Evolutionary conservation across 2,329 filamentous ascomycete genomes (phyloP).

Genomic region (Raffaelea ambrosiae): DNA sequence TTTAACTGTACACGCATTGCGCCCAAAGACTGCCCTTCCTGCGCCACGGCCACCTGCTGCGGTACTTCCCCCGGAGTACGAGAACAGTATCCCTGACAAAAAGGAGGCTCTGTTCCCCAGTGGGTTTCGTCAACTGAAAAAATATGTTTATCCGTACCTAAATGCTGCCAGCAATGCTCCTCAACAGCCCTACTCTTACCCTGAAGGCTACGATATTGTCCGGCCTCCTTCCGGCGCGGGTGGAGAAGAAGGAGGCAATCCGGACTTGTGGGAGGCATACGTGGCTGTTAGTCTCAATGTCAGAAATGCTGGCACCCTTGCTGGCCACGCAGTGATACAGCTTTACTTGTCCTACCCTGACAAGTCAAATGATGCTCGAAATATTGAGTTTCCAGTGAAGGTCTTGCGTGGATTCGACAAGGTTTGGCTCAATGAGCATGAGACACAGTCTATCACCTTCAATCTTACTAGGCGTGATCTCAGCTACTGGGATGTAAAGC

Average conservation of each 20-base stretch:
- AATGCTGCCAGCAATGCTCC: slow-evolving; percentile 35
- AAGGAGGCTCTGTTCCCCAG: slow-evolving; percentile 51
- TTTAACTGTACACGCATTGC: slow-evolving; percentile 35
- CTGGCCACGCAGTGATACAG: slow-evolving; percentile 37
- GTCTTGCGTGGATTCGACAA: slow-evolving; percentile 71
- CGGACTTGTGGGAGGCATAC: slow-evolving; percentile 52
- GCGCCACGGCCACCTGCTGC: slow-evolving; percentile 30
- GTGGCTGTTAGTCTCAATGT: slow-evolving; percentile 41
- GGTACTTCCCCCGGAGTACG: slow-evolving; percentile 43
- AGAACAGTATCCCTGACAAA: slow-evolving; percentile 43
- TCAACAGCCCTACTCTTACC: slow-evolving; percentile 36
- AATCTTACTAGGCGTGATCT: slow-evolving; percentile 42
- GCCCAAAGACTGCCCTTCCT: slow-evolving; percentile 35
- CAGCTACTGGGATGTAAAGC: slow-evolving; percentile 41
- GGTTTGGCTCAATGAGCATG: slow-evolving; percentile 43
- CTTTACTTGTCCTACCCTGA: slow-evolving; percentile 37
- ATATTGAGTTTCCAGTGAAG: slow-evolving; percentile 26
- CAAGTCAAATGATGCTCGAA: slow-evolving; percentile 3
- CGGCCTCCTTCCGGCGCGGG: slow-evolving; percentile 54
- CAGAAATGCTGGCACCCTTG: slow-evolving; percentile 40
- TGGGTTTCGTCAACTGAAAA: slow-evolving; percentile 49
- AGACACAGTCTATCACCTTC: slow-evolving; percentile 32
- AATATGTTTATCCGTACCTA: slow-evolving; percentile 69
- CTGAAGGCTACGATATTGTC: slow-evolving; percentile 41
- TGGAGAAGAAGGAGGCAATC: slow-evolving; percentile 60